Conservation (phyloP, 768 basidiomycete genomes). For the Baorangia bicolor region DNA sequence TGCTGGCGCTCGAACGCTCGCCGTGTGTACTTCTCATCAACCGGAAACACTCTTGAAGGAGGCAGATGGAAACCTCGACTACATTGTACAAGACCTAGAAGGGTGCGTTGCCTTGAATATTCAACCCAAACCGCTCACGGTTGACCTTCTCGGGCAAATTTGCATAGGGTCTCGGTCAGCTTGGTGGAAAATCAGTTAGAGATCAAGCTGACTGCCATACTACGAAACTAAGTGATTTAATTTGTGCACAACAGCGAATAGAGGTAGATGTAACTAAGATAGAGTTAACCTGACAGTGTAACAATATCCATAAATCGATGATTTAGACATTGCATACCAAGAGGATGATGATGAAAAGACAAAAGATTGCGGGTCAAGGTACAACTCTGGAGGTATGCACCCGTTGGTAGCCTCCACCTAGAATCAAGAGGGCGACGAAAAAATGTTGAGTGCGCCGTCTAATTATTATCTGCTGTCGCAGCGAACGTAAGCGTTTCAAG, state of each 20-base stretch:
- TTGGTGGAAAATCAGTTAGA: constrained; percentile 23
- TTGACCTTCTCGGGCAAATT: background rate
- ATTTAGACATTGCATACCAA: background rate
- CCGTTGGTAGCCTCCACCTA: background rate
- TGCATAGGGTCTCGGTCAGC: constrained; percentile 20
- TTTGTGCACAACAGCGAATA: background rate
- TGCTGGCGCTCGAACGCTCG: constrained; percentile 74
- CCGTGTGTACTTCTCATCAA: constrained; percentile 79
- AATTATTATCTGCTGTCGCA: constrained; percentile 47
- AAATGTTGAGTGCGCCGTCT: background rate
- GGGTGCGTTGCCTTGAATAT: constrained; percentile 42
- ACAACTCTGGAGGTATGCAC: background rate
- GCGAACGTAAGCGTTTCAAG: constrained; percentile 81
- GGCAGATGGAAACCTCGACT: constrained; percentile 46
- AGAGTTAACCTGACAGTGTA: background rate
- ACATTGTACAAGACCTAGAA: constrained; percentile 66
- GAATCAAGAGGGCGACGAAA: too few species aligned
- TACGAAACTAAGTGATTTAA: constrained; percentile 11
- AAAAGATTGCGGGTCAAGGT: background rate
- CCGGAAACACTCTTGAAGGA: constrained; percentile 49
- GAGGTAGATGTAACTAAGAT: background rate
- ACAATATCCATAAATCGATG: background rate
- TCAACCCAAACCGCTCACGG: background rate
- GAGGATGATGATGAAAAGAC: background rate
- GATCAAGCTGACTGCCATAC: constrained; percentile 13